A percentile compares a stretch with the other conserved stretches of the same genome.
Evolutionary conservation across 2,329 filamentous ascomycete species (phyloP).

Genomic region (Botrytis squamosa): DNA sequence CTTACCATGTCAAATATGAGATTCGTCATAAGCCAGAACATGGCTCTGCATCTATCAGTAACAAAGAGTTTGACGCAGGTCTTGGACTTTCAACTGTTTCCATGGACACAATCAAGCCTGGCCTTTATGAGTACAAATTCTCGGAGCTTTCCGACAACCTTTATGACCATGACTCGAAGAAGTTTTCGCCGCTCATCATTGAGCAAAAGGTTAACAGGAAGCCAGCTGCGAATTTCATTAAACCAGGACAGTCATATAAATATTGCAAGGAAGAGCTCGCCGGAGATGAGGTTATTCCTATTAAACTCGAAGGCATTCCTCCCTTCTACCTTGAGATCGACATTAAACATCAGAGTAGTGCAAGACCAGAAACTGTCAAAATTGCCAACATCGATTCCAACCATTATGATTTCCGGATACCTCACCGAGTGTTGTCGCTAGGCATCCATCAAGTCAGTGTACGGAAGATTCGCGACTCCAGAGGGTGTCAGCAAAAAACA

Average conservation of each 20-base stretch:
- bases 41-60: slow-evolving; percentile 62
- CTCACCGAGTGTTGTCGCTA: slow-evolving; percentile 77
- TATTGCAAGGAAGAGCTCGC: slow-evolving; percentile 85
- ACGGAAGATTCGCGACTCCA: slow-evolving; percentile 81
- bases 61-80: slow-evolving; percentile 74
- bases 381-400: slow-evolving; percentile 76
- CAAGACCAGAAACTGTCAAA: slow-evolving; percentile 75
- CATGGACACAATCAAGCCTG: slow-evolving; percentile 82
- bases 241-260: slow-evolving; percentile 90
- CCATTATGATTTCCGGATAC: slow-evolving; percentile 77
- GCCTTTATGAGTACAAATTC: slow-evolving; percentile 84
- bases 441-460: slow-evolving; percentile 90
- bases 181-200: slow-evolving; percentile 65
- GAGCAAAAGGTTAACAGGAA: slow-evolving; percentile 82
- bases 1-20: slow-evolving; percentile 81
- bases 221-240: slow-evolving; percentile 77
- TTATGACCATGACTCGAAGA: slow-evolving; percentile 71
- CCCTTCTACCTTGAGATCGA: slow-evolving; percentile 91
- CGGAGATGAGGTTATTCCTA: slow-evolving; percentile 82
- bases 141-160: slow-evolving; percentile 78
- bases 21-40: slow-evolving; percentile 69
- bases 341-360: slow-evolving; percentile 84
- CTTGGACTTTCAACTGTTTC: slow-evolving; percentile 74
- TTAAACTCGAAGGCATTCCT: slow-evolving; percentile 76
- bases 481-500: slow-evolving; percentile 79